Percentiles rank a stretch among this genome's conserved stretches.
phyloP scores from a whole-genome alignment of 1,284 basidiomycete species.

The Wolfiporia cocos region DNA sequence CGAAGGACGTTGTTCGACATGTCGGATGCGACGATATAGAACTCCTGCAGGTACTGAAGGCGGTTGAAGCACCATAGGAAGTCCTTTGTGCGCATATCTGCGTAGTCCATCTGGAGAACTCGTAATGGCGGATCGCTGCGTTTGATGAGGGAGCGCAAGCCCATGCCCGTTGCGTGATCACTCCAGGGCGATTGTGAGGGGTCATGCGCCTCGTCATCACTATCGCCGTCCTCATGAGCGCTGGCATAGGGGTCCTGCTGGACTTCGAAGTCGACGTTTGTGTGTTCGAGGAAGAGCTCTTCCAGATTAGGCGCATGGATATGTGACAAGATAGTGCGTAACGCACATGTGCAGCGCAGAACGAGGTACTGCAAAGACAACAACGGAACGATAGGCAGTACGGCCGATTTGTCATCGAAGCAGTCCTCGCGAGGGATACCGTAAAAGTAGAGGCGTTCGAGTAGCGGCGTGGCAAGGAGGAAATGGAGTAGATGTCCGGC shows the following conservation, averaged over 20 bases:
- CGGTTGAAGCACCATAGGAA: conserved; percentile 60
- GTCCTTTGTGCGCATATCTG: conserved; percentile 75
- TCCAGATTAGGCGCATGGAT: conserved; percentile 50
- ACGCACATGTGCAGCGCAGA: conserved; percentile 51
- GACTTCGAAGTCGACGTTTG: conserved; percentile 57
- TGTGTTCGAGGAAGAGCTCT: conserved; percentile 54
- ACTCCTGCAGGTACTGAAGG: conserved; percentile 46
- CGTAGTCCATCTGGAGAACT: conserved; percentile 68
- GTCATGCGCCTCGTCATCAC: conserved; percentile 64
- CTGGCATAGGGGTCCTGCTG: conserved; percentile 17
- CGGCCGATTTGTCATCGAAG: conserved; percentile 25
- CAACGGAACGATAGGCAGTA: conserved; percentile 40
- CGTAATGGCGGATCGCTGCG: conserved; percentile 54
- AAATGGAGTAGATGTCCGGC: conserved; percentile 49
- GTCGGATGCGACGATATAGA: conserved; percentile 69
- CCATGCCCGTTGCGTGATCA: conserved; percentile 73
- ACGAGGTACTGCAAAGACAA: conserved; percentile 49
- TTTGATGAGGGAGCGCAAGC: conserved; percentile 54
- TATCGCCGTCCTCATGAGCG: conserved; percentile 49
- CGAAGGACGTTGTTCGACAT: conserved; percentile 75
- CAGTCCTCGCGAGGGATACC: conserved; percentile 46
- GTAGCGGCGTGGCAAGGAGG: conserved; percentile 48
- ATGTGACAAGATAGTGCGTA: conserved; percentile 56
- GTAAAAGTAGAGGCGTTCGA: conserved; percentile 49
- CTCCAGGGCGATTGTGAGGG: conserved; percentile 70